phyloP scores from a whole-genome alignment of 106 monocot genomes.

The Apostasia shenzhenica region DNA sequence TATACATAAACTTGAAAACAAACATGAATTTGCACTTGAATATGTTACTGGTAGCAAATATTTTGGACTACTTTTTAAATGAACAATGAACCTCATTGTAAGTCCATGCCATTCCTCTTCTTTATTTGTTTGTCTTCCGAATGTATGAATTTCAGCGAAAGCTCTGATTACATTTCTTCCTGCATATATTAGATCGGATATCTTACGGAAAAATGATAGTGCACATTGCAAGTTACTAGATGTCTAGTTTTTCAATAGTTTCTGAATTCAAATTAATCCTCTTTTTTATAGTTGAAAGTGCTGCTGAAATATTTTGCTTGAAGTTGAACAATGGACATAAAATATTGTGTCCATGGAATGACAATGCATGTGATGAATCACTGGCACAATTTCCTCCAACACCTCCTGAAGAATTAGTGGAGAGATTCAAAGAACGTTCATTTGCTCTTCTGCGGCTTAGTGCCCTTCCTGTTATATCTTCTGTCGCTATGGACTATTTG shows the following conservation, averaged over 20 bases:
- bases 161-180: too few species aligned
- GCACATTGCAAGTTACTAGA: background rate
- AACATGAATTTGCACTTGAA: too few species aligned
- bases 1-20: too few species aligned
- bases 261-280: background rate
- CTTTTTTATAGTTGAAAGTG: constrained; percentile 79
- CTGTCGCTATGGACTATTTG: constrained; percentile 49
- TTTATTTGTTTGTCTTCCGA: too few species aligned
- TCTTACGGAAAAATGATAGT: background rate
- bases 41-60: too few species aligned
- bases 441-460: constrained; percentile 37
- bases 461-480: constrained; percentile 76
- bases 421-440: constrained; percentile 50
- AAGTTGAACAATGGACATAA: constrained; percentile 93
- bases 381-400: constrained; percentile 69
- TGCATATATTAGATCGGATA: background rate
- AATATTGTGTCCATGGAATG: constrained; percentile 83
- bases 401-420: constrained; percentile 49
- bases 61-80: too few species aligned
- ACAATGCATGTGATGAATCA: constrained; percentile 90
- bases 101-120: too few species aligned
- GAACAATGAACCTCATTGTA: too few species aligned
- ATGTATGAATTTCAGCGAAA: background rate
- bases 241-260: too few species aligned
- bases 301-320: constrained; percentile 92